Conservation (phyloP, 495 filamentous ascomycete genomes). For the Aspergillus egyptiacus region DNA sequence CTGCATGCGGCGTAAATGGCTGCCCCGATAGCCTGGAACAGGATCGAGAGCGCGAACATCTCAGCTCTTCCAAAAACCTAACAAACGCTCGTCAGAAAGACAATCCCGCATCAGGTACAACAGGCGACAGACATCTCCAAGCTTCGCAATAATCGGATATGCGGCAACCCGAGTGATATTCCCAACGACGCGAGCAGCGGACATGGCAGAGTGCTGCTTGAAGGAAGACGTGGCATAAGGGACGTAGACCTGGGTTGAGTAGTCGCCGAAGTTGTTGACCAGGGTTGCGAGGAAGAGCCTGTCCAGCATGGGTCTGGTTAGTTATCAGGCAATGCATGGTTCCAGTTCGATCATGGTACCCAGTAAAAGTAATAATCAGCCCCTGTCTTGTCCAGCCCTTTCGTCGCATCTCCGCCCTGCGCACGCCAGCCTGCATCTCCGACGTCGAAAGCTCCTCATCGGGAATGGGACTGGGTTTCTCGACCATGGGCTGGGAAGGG, state of each 20-base stretch:
- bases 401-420: slow-evolving; percentile 19
- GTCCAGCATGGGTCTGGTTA: neutral
- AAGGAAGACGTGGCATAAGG: slow-evolving; percentile 22
- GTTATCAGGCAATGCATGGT: too few species aligned
- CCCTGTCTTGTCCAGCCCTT: slow-evolving; percentile 22
- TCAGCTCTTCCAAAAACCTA: slow-evolving; percentile 22
- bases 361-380: slow-evolving; percentile 18
- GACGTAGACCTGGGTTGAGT: slow-evolving; percentile 20
- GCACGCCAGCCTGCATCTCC: slow-evolving; percentile 21
- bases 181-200: slow-evolving; percentile 20
- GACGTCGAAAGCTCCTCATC: neutral
- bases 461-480: neutral
- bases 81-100: too few species aligned
- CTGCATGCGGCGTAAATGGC: slow-evolving; percentile 21
- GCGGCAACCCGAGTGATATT: slow-evolving; percentile 23
- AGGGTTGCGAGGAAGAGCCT: slow-evolving; percentile 24
- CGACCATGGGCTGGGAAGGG: neutral
- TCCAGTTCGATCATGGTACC: slow-evolving; percentile 2
- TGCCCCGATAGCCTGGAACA: slow-evolving; percentile 13
- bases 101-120: too few species aligned
- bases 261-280: slow-evolving; percentile 22
- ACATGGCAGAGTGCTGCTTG: slow-evolving; percentile 25
- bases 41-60: slow-evolving; percentile 23
- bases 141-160: slow-evolving; percentile 25
- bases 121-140: slow-evolving; percentile 18